Conservation (phyloP, 352 stramenopile genomes). For the Phytophthora chlamydospora region DNA sequence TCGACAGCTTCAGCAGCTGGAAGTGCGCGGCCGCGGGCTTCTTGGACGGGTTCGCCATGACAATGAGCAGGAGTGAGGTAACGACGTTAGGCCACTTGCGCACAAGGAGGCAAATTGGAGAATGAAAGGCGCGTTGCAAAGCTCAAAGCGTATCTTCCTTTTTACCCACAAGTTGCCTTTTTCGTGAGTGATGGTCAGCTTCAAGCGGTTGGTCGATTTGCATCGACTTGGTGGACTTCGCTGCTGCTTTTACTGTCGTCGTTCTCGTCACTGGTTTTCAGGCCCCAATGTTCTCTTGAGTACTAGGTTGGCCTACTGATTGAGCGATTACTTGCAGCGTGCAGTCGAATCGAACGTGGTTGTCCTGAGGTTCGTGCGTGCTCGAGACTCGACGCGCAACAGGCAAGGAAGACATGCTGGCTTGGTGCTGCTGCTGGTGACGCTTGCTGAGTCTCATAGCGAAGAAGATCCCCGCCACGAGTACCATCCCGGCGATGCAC, state of each 20-base stretch:
- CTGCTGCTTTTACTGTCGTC: not conserved
- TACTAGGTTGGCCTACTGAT: no score
- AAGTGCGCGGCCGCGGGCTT: conserved; percentile 38
- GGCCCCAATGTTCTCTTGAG: no score
- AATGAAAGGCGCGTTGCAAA: conserved; percentile 4
- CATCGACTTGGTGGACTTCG: not conserved
- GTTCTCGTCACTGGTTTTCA: not conserved
- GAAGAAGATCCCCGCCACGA: not conserved
- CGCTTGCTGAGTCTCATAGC: not conserved
- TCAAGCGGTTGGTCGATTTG: no score
- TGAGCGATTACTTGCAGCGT: not conserved
- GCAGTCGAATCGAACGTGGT: conserved; percentile 1
- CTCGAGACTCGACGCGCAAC: not conserved
- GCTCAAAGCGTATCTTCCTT: not conserved
- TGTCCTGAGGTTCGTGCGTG: not conserved
- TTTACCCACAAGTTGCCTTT: conserved; percentile 9
- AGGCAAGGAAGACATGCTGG: not conserved
- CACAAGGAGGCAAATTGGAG: not conserved
- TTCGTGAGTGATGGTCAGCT: conserved; percentile 7
- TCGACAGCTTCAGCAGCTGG: conserved; percentile 51
- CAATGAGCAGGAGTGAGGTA: not conserved
- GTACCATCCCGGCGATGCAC: not conserved
- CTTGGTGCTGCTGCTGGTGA: not conserved
- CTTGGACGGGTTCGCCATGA: conserved; percentile 12
- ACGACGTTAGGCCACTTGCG: conserved; percentile 7